These are phyloP conservation scores for Fagus sylvatica DNA, from an alignment of 306 rosid species.

Conservation along the genomic window DNA sequence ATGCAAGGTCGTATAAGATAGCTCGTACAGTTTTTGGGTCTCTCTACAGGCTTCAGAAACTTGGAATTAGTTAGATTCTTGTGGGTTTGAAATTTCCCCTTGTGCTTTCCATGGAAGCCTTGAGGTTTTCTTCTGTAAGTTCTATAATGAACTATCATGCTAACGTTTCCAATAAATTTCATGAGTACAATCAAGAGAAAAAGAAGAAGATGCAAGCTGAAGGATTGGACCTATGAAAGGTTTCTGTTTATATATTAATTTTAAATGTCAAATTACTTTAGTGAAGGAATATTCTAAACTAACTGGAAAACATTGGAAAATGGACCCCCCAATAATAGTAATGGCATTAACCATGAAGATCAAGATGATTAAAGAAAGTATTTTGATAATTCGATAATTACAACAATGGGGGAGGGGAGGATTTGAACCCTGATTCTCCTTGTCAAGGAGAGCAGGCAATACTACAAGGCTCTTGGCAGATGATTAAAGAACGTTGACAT, in stretches of 20 bases:
- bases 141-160: not conserved
- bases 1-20: not conserved
- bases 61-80: not conserved
- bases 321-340: not conserved
- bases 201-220: not conserved
- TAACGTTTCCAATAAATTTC: not conserved
- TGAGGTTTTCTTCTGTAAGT: constrained; percentile 1
- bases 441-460: no score
- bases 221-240: not conserved
- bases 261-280: not conserved
- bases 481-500: not conserved
- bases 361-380: not conserved
- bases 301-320: not conserved
- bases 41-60: not conserved
- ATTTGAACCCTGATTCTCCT: no score
- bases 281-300: not conserved
- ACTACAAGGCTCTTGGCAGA: not conserved
- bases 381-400: no score
- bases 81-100: not conserved
- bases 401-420: no score
- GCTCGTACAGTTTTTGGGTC: not conserved
- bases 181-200: not conserved
- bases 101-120: not conserved
- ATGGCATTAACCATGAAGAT: not conserved
- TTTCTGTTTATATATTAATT: not conserved